These are phyloP conservation scores for Jackrogersella multiformis DNA, from an alignment of 495 filamentous ascomycete genomes.

Conservation along the genomic window DNA sequence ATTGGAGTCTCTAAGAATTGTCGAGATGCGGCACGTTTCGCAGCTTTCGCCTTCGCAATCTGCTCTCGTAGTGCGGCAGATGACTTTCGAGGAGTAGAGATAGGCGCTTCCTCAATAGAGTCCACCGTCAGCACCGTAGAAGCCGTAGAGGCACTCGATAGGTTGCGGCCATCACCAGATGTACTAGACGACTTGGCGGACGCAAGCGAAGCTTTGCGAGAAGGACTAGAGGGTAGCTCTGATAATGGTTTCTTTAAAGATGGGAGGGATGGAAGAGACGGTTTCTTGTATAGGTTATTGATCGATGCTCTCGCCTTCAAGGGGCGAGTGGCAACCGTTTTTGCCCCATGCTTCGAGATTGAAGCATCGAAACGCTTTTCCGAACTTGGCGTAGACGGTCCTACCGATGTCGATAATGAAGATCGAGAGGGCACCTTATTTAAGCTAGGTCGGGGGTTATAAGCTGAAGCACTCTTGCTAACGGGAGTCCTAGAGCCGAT, in stretches of 20 bases:
- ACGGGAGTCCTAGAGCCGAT: conserved; percentile 38
- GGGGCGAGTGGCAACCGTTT: conserved; percentile 58
- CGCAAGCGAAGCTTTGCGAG: conserved; percentile 51
- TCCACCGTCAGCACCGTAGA: conserved; percentile 54
- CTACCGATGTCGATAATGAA: conserved; percentile 37
- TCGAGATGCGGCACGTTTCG: conserved; percentile 67
- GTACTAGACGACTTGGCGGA: conserved; percentile 60
- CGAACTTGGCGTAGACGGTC: conserved; percentile 53
- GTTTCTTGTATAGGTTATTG: conserved; percentile 63
- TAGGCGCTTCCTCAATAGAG: conserved; percentile 47
- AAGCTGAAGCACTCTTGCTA: conserved; percentile 15
- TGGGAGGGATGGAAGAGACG: conserved; percentile 54
- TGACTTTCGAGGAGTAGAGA: conserved; percentile 63
- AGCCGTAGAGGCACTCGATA: conserved; percentile 49
- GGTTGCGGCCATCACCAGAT: conserved; percentile 56
- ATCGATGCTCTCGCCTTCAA: conserved; percentile 65
- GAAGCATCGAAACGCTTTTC: conserved; percentile 48
- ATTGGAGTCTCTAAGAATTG: conserved; percentile 48
- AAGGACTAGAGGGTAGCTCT: conserved; percentile 30
- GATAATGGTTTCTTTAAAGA: conserved; percentile 52
- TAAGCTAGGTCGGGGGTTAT: conserved; percentile 23
- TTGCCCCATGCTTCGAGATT: conserved; percentile 56
- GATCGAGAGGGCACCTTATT: conserved; percentile 38
- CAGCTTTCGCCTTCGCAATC: conserved; percentile 93
- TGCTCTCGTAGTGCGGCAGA: conserved; percentile 86